Percentiles rank a stretch among this genome's conserved stretches.
Conservation (phyloP, 2,329 filamentous ascomycete species). For the Aureobasidium sp. region DNA sequence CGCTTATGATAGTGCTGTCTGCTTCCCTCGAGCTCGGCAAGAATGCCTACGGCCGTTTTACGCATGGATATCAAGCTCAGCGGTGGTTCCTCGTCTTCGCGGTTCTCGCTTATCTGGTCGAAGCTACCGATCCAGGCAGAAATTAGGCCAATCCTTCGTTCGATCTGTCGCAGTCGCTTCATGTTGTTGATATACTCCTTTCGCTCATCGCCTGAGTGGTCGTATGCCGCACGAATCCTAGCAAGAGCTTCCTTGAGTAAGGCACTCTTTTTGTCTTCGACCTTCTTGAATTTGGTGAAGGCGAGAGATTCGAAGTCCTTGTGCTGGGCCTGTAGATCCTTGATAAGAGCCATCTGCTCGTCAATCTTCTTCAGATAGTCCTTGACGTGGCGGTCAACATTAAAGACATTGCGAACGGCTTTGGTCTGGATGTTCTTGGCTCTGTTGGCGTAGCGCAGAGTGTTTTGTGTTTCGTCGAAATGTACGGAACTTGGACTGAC, state of each 20-base stretch:
- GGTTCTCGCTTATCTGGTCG: slow-evolving; percentile 68
- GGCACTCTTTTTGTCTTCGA: slow-evolving; percentile 73
- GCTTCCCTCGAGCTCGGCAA: slow-evolving; percentile 82
- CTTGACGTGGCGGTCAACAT: slow-evolving; percentile 98
- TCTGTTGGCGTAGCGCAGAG: slow-evolving; percentile 89
- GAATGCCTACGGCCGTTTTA: slow-evolving; percentile 80
- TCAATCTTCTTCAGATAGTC: slow-evolving; percentile 99
- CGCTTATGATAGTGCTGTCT: slow-evolving; percentile 85
- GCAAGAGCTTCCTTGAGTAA: slow-evolving; percentile 70
- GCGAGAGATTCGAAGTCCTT: slow-evolving; percentile 78
- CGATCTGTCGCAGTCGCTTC: slow-evolving; percentile 74
- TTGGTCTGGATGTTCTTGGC: slow-evolving; percentile 99
- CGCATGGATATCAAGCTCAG: slow-evolving; percentile 66
- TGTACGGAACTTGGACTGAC: slow-evolving; percentile 94
- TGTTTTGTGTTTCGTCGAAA: slow-evolving; percentile 98
- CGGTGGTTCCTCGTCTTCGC: slow-evolving; percentile 60
- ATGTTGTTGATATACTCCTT: slow-evolving; percentile 72
- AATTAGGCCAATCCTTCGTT: slow-evolving; percentile 78
- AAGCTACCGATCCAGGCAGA: slow-evolving; percentile 91
- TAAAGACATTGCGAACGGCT: slow-evolving; percentile 97
- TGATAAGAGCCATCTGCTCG: slow-evolving; percentile 95
- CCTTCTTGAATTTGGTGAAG: slow-evolving; percentile 85
- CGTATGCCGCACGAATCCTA: slow-evolving; percentile 75
- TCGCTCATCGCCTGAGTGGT: slow-evolving; percentile 69
- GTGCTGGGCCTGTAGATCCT: slow-evolving; percentile 87